phyloP scores from a whole-genome alignment of 768 basidiomycete species.

The Pleurotus citrinopileatus region DNA sequence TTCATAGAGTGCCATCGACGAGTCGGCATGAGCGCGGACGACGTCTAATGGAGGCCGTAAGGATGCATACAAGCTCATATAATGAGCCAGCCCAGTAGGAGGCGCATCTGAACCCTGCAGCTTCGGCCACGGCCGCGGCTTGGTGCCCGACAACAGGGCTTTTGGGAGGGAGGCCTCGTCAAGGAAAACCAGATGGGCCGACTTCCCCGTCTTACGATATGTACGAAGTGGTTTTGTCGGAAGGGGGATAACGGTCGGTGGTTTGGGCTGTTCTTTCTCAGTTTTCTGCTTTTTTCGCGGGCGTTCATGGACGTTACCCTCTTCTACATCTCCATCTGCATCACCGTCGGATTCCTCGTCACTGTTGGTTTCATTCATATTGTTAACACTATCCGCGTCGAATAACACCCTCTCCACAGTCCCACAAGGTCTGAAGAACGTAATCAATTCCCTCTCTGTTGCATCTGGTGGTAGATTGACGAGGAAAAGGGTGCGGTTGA shows the following conservation, averaged over 20 bases:
- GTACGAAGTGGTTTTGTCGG: slow-evolving; percentile 52
- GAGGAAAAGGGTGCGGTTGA: slow-evolving; percentile 79
- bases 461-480: slow-evolving; percentile 90
- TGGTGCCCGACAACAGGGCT: slow-evolving; percentile 52
- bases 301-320: slow-evolving; percentile 28
- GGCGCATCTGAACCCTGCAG: slow-evolving; percentile 38
- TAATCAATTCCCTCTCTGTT: slow-evolving; percentile 73
- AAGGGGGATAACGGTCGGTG: slow-evolving; percentile 59
- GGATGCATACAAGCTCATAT: slow-evolving; percentile 56
- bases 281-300: slow-evolving; percentile 40
- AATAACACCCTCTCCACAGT: slow-evolving; percentile 76
- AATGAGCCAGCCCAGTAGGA: slow-evolving; percentile 72
- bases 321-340: slow-evolving; percentile 26
- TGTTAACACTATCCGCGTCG: slow-evolving; percentile 35
- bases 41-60: slow-evolving; percentile 74
- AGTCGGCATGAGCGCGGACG: slow-evolving; percentile 79
- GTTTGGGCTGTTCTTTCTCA: slow-evolving; percentile 25
- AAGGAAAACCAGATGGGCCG: slow-evolving; percentile 70
- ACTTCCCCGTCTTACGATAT: slow-evolving; percentile 58
- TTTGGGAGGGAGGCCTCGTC: slow-evolving; percentile 70
- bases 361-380: slow-evolving; percentile 15
- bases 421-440: slow-evolving; percentile 77
- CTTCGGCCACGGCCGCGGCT: slow-evolving; percentile 61
- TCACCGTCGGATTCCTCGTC: slow-evolving; percentile 40
- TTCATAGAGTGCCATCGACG: slow-evolving; percentile 75